These are phyloP conservation scores for Postia placenta DNA, from an alignment of 768 basidiomycete genomes.

Conservation along the genomic window DNA sequence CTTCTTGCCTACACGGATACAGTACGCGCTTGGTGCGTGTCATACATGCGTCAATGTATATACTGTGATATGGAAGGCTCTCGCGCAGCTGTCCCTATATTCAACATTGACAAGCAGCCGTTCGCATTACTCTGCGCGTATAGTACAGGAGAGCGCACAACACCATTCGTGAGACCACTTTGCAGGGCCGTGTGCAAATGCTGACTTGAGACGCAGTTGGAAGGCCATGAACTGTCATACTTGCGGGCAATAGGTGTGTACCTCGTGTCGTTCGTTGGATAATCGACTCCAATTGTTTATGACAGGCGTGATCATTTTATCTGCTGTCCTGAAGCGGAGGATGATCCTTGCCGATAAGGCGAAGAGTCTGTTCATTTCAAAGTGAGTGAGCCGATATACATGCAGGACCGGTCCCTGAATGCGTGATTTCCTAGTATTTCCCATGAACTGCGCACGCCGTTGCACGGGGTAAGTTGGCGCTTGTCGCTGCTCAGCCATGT, in stretches of 20 bases:
- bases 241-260: constrained; percentile 75
- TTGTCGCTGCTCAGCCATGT: neutral
- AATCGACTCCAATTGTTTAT: constrained; percentile 3
- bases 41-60: neutral
- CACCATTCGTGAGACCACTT: constrained; percentile 60
- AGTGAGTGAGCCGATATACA: constrained; percentile 39
- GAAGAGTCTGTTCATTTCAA: constrained; percentile 88
- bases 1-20: constrained; percentile 74
- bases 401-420: neutral
- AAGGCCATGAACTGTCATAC: constrained; percentile 88
- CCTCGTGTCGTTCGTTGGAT: neutral
- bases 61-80: neutral
- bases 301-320: constrained; percentile 83
- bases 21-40: constrained; percentile 80
- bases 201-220: constrained; percentile 41
- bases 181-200: neutral
- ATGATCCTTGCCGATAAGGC: constrained; percentile 96
- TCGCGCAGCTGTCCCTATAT: constrained; percentile 75
- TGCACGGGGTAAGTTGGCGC: constrained; percentile 66
- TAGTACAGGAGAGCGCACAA: constrained; percentile 74
- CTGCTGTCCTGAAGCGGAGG: constrained; percentile 84
- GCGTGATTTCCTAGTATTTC: constrained; percentile 56
- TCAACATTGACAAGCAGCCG: constrained; percentile 87
- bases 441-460: constrained; percentile 84
- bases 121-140: constrained; percentile 90